Evolutionary conservation across 305 asterid species (phyloP), one percentile per base, ranked within the genome.

Genomic region (Fraxinus sp.): DNA sequence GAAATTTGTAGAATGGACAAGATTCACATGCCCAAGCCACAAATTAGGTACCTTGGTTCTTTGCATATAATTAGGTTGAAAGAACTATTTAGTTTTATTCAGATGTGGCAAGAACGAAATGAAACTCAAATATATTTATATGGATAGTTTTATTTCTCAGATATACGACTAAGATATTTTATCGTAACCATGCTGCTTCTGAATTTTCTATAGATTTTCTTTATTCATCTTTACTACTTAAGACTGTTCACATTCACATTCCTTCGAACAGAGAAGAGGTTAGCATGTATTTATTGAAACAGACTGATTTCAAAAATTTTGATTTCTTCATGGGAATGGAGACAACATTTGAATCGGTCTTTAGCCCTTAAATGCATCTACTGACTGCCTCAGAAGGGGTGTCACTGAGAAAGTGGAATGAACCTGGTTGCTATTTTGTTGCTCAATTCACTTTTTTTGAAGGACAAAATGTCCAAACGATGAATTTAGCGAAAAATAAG

Each of bases 391-490:
- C 18, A 0, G 74, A 66, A 66, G 36, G 74, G 74, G 3, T 11
- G 74, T 11, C 8, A 10, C 16, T 26, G 18, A 66, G 20, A 66
- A 66, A 11, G 74, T 66, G 74, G 74, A 28, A 22, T 43, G 79
- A 76, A 22, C 77, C 83, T 41, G 33, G 64, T 68, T 68, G 70
- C 41, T 43, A 26, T 24, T 79, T 66, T 66, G 77, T 37, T 80
- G 77, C 24, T 7, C 73, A 37, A 66, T 52, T 70, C 77, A 68
- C 66, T 66, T 68, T 52, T 79, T 66, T 66, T 8, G 33, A 9
- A 68, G 75, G 36, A 68, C 75, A 68, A 66, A 66, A 66, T 68
- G 39, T 11, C 36, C 74, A 66, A 68, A 68, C 13, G 7, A 13
- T 68, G 22, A 68, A 28, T 68, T 68, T 26, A 26, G 75, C 7